Conservation (phyloP, 257 asterid species). For the Lithospermum erythrorhizon region DNA sequence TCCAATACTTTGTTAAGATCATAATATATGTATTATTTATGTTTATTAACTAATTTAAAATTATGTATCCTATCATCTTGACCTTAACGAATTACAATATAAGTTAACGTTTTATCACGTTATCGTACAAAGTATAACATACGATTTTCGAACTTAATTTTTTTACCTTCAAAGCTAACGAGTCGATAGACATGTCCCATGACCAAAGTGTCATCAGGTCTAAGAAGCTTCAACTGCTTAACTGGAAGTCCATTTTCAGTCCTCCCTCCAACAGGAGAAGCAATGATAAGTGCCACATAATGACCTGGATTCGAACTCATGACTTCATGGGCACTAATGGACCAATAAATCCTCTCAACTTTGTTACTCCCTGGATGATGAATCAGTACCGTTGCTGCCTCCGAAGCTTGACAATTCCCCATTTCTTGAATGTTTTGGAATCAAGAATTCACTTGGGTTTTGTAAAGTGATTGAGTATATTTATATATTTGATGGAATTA, state of each 20-base stretch:
- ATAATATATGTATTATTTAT: no score
- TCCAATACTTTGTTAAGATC: no score
- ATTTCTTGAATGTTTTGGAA: constrained; percentile 6
- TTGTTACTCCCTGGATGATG: constrained; percentile 48
- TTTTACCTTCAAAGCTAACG: constrained; percentile 63
- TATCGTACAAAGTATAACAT: no score
- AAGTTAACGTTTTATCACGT: no score
- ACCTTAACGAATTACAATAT: no score
- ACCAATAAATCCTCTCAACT: constrained; percentile 69
- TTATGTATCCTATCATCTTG: no score
- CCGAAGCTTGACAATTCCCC: constrained; percentile 97
- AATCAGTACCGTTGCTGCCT: constrained; percentile 72
- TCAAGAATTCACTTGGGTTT: background rate
- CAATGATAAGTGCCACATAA: constrained; percentile 58
- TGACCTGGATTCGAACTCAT: constrained; percentile 79
- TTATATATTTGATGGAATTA: background rate
- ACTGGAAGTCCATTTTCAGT: constrained; percentile 37
- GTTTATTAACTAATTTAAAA: no score
- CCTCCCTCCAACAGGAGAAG: constrained; percentile 19
- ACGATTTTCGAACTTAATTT: no score
- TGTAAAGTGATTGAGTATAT: background rate
- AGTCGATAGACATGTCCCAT: constrained; percentile 78
- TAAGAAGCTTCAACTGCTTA: constrained; percentile 72
- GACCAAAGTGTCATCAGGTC: constrained; percentile 59
- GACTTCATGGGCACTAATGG: constrained; percentile 51